Evolutionary conservation across 2,329 filamentous ascomycete species (phyloP), one percentile per base, ranked within the genome.

Genomic region (Trichoderma polysporum): DNA sequence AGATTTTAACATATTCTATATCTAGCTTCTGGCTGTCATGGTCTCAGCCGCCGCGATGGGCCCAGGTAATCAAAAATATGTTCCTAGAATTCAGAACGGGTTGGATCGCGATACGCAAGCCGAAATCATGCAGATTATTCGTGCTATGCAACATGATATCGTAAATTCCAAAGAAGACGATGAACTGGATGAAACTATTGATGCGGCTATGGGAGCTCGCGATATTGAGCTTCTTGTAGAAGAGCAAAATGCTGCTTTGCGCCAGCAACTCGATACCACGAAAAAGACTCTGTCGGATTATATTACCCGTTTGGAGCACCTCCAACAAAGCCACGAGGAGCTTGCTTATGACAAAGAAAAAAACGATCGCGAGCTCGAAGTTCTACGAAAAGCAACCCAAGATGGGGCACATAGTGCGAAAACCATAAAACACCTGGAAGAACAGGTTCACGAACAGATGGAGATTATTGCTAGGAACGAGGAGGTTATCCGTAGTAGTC

Each of bases 381-480:
- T 84, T 64, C 74, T 85, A 60, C 75, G 81, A 70, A 80, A 83
- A 72, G 77, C 86, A 79, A 79, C 82, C 75, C 71, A 81, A 76
- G 78, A 86, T 79, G 79, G 86, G 74, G 78, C 81, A 76, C 81
- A 80, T 76, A 85, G 79, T 74, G 83, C 79, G 25, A 81, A 84
- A 64, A 79, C 83, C 58, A 83, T 87, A 69, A 80, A 81, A 77
- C 77, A 83, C 68, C 79, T 90, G 71, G 82, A 89, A 71, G 79
- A 80, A 50, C 84, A 85, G 70, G 80, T 90, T 27, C 85, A 85
- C 47, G 87, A 92, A 71, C 88, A 91, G 72, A 89, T 92, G 75
- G 84, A 90, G 67, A 81, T 92, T 58, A 93, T 94, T 73, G 87
- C 88, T 45, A 74, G 75, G 37, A 85, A 83, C 27, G 86, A 92